phyloP scores from a whole-genome alignment of 2,329 filamentous ascomycete genomes.

The Colletotrichum phormii region DNA sequence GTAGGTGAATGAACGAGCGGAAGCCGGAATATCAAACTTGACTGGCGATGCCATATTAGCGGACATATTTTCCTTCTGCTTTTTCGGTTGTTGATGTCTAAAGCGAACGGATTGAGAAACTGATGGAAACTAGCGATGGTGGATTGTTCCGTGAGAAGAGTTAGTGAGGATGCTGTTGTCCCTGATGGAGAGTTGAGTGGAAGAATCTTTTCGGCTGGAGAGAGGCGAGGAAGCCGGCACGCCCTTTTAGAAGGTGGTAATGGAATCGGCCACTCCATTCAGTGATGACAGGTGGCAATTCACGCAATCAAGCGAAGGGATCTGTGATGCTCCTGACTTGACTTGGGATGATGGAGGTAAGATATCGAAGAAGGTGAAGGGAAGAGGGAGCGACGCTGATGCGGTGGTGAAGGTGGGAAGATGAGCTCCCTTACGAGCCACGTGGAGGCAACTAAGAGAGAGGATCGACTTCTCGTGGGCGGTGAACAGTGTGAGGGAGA shows the following conservation, averaged over 20 bases:
- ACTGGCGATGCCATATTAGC: constrained; percentile 31
- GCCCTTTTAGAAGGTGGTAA: not conserved
- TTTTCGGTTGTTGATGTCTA: not conserved
- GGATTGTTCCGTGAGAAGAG: not conserved
- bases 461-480: no score
- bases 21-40: constrained; percentile 47
- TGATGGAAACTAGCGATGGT: not conserved
- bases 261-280: no score
- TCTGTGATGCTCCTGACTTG: not conserved
- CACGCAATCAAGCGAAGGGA: not conserved
- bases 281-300: not conserved
- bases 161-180: not conserved
- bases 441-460: no score
- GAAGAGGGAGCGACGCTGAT: not conserved
- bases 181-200: not conserved
- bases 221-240: not conserved
- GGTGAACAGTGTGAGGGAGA: no score
- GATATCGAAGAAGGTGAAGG: not conserved
- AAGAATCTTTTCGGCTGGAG: not conserved
- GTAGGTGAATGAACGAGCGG: constrained; percentile 45
- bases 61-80: not conserved
- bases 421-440: no score
- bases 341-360: not conserved
- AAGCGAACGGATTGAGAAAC: not conserved
- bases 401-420: no score